Percentiles rank a stretch among this genome's conserved stretches.
Evolutionary conservation across 140 eudicot genomes (phyloP).

Genomic region (Eryngium alpinum): DNA sequence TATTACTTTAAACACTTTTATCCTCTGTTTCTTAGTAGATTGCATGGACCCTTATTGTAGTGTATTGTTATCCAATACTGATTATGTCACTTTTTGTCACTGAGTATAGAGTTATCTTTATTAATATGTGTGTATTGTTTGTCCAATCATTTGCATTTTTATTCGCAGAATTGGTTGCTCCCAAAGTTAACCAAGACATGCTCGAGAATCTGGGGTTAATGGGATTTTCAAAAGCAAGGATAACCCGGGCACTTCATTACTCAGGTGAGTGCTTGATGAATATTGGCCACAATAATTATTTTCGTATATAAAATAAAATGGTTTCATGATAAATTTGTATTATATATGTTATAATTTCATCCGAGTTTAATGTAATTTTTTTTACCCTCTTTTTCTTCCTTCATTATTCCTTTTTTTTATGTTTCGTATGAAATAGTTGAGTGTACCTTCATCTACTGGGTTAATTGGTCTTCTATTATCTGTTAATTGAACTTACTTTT

Average conservation of each 20-base stretch:
- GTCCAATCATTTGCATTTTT: conserved; percentile 13
- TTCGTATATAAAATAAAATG: neutral
- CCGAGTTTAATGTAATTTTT: no score
- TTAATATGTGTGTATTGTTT: neutral
- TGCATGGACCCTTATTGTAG: no score
- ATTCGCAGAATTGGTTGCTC: conserved; percentile 85
- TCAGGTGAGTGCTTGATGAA: conserved; percentile 46
- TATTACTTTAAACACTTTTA: neutral
- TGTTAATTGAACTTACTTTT: neutral
- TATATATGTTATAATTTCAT: no score
- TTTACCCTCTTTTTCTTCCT: neutral
- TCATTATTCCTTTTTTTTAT: neutral
- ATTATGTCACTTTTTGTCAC: neutral
- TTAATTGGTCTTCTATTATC: neutral
- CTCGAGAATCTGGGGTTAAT: conserved; percentile 78
- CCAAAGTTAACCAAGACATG: conserved; percentile 79
- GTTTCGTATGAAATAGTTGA: neutral
- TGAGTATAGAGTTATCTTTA: neutral
- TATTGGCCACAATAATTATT: neutral
- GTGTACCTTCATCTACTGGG: neutral
- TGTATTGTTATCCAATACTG: no score
- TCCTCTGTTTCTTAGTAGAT: no score
- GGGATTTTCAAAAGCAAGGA: conserved; percentile 82
- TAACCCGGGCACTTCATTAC: conserved; percentile 86
- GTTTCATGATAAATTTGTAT: no score